These are phyloP conservation scores for Coccomyxa sp. DNA, from an alignment of 139 green algal genomes.

Conservation along the genomic window DNA sequence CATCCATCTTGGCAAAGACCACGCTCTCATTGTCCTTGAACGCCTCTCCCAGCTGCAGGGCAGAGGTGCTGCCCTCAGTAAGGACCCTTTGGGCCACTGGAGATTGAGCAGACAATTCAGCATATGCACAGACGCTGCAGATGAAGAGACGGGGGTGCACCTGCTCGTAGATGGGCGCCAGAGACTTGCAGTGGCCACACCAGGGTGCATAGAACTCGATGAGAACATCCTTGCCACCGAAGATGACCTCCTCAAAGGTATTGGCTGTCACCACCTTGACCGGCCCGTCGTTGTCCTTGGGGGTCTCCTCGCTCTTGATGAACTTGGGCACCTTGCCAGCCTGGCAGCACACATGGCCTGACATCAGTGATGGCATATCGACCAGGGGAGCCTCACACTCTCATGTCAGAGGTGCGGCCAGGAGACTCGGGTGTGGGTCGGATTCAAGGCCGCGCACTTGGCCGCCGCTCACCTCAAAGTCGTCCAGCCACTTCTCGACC, in stretches of 20 bases:
- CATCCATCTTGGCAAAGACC: slow-evolving; percentile 65
- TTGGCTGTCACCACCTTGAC: slow-evolving; percentile 35
- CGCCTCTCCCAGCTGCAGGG: slow-evolving; percentile 13
- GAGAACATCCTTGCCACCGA: slow-evolving; percentile 46
- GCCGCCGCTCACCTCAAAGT: slow-evolving; percentile 24
- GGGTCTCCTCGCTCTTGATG: slow-evolving; percentile 42
- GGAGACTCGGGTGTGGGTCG: background rate
- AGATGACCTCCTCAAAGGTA: slow-evolving; percentile 47
- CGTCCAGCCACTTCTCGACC: slow-evolving; percentile 32
- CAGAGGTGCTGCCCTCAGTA: background rate
- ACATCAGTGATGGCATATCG: background rate
- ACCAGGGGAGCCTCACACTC: background rate
- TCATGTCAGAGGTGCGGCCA: background rate
- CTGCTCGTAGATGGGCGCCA: slow-evolving; percentile 51
- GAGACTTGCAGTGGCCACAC: slow-evolving; percentile 57
- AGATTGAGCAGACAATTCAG: background rate
- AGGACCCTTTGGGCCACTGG: background rate
- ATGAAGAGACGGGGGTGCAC: slow-evolving; percentile 15
- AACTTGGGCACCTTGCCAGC: slow-evolving; percentile 27
- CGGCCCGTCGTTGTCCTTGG: slow-evolving; percentile 32
- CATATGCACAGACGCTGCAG: background rate
- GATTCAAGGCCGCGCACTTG: background rate
- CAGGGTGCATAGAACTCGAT: slow-evolving; percentile 68
- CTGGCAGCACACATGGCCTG: too few species aligned
- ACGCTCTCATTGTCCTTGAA: slow-evolving; percentile 40